Evolutionary conservation across 2,329 filamentous ascomycete species (phyloP).

Genomic region (Meredithiella fracta): DNA sequence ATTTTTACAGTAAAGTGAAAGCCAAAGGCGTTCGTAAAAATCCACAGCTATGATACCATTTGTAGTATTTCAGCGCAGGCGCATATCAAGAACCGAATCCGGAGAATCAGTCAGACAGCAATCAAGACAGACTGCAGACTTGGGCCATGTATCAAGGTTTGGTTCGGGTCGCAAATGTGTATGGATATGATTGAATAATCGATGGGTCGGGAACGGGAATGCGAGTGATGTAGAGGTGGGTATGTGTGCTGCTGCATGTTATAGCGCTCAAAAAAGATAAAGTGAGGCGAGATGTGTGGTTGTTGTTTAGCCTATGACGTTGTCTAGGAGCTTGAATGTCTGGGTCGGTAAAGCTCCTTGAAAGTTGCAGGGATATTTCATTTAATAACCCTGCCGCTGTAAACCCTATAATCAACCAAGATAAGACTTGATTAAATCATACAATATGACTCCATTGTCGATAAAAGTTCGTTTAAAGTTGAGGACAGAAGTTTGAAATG

Average conservation of each 20-base stretch:
- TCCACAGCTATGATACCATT: slow-evolving; percentile 6
- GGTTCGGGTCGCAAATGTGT: not conserved
- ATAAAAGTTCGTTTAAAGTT: too few species aligned
- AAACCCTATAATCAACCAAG: not conserved
- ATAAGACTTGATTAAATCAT: not conserved
- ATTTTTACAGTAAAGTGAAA: not conserved
- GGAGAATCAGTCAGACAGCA: not conserved
- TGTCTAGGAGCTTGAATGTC: not conserved
- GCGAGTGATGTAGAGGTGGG: not conserved
- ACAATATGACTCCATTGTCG: too few species aligned
- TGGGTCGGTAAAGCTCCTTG: not conserved
- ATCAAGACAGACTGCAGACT: not conserved
- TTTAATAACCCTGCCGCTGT: not conserved
- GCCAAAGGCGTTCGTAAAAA: slow-evolving; percentile 10
- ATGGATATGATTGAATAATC: not conserved
- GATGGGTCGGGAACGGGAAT: not conserved
- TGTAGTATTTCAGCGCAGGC: slow-evolving; percentile 13
- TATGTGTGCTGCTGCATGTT: slow-evolving; percentile 1
- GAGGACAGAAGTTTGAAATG: too few species aligned
- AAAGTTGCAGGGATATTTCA: not conserved
- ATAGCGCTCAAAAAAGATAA: not conserved
- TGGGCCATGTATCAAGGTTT: not conserved
- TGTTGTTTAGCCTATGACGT: slow-evolving; percentile 1
- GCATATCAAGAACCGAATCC: not conserved
- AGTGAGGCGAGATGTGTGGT: slow-evolving; percentile 4